Conservation (phyloP, 2,329 filamentous ascomycete genomes). For the Colletotrichum tofieldiae region DNA sequence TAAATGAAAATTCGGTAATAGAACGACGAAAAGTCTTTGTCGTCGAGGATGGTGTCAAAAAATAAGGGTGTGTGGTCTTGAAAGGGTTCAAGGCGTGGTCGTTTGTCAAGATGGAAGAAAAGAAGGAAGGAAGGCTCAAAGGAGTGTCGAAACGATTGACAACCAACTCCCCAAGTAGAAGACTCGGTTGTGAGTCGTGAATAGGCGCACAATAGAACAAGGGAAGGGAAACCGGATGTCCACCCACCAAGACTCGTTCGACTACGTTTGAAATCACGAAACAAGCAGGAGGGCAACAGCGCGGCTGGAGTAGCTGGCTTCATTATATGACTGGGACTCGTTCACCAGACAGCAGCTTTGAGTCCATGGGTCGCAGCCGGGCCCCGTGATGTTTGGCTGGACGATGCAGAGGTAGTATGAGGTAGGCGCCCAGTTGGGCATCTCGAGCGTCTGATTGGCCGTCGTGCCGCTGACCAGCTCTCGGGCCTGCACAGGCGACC, state of each 20-base stretch:
- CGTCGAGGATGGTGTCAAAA: constrained; percentile 28
- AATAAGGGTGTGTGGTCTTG: constrained; percentile 9
- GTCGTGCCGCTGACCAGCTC: constrained; percentile 41
- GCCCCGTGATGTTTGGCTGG: constrained; percentile 43
- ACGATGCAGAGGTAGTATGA: constrained; percentile 43
- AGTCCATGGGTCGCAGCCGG: constrained; percentile 34
- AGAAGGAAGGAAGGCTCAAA: constrained; percentile 7
- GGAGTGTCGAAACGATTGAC: constrained; percentile 22
- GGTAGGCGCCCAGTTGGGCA: constrained; percentile 42
- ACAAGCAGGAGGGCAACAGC: constrained; percentile 35
- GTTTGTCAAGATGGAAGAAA: constrained; percentile 23
- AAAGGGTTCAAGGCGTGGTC: not conserved
- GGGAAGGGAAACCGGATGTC: constrained; percentile 32
- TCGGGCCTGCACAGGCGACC: constrained; percentile 39
- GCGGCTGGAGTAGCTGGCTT: constrained; percentile 37
- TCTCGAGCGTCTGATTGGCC: constrained; percentile 37
- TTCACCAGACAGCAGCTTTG: constrained; percentile 29
- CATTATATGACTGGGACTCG: constrained; percentile 41
- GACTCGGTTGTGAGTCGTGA: constrained; percentile 33
- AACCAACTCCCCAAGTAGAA: constrained; percentile 17
- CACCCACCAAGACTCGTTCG: constrained; percentile 27
- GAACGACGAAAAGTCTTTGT: constrained; percentile 3
- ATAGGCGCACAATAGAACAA: constrained; percentile 31
- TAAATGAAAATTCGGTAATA: not conserved
- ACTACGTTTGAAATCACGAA: constrained; percentile 34